These are phyloP conservation scores for Suillus subaureus DNA, from an alignment of 768 basidiomycete species.

Conservation along the genomic window DNA sequence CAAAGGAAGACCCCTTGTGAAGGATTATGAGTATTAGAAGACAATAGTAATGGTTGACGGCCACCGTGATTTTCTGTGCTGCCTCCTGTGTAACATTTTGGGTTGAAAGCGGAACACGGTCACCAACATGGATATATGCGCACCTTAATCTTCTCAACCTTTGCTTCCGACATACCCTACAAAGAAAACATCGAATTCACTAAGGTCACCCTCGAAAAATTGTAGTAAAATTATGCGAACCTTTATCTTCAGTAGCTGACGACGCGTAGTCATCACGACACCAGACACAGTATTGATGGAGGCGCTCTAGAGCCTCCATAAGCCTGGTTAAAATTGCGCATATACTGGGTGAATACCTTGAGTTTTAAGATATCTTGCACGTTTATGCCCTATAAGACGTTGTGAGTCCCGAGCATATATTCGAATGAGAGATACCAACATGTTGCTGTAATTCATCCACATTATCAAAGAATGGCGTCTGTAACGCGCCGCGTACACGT, in stretches of 20 bases:
- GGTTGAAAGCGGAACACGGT: not conserved
- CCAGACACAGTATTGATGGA: slow-evolving; percentile 85
- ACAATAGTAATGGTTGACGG: not conserved
- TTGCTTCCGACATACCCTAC: slow-evolving; percentile 94
- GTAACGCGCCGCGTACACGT: not conserved
- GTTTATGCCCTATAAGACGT: slow-evolving; percentile 75
- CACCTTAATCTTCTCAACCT: slow-evolving; percentile 96
- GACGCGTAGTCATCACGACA: slow-evolving; percentile 88
- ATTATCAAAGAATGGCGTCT: slow-evolving; percentile 71
- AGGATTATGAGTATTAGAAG: not conserved
- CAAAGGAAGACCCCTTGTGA: slow-evolving; percentile 84
- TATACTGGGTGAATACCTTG: slow-evolving; percentile 52
- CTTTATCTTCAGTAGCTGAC: slow-evolving; percentile 93
- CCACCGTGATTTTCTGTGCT: slow-evolving; percentile 81
- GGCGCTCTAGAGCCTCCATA: slow-evolving; percentile 51
- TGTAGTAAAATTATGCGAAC: slow-evolving; percentile 36
- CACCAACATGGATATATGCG: slow-evolving; percentile 19
- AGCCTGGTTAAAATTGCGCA: slow-evolving; percentile 6
- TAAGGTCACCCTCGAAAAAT: not conserved
- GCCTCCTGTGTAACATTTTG: slow-evolving; percentile 62
- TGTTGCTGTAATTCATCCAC: slow-evolving; percentile 88
- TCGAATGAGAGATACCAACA: slow-evolving; percentile 38
- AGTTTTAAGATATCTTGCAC: slow-evolving; percentile 94
- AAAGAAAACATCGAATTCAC: slow-evolving; percentile 3
- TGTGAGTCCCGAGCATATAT: slow-evolving; percentile 14